phyloP scores from a whole-genome alignment of 2,329 filamentous ascomycete genomes.

The Diatrype stigma region DNA sequence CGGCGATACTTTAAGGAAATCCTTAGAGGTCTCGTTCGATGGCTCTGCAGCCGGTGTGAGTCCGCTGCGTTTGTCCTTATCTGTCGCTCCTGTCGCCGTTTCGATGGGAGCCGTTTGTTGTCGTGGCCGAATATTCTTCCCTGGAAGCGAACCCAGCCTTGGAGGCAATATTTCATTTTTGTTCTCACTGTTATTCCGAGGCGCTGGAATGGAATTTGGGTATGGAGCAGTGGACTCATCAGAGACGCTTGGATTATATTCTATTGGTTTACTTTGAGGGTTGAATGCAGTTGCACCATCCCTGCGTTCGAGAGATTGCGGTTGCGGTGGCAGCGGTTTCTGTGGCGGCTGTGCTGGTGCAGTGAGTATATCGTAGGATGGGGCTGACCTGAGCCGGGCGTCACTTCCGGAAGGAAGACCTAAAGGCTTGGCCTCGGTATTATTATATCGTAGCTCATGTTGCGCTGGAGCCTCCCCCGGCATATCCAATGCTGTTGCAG shows the following conservation, averaged over 20 bases:
- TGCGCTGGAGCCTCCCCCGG: conserved; percentile 14
- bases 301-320: conserved; percentile 14
- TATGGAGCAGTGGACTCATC: conserved; percentile 2
- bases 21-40: conserved; percentile 1
- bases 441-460: background rate
- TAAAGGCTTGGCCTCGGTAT: background rate
- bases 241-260: background rate
- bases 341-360: conserved; percentile 16
- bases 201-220: conserved; percentile 19
- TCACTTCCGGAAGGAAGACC: background rate
- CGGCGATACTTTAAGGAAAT: conserved; percentile 1
- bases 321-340: conserved; percentile 17
- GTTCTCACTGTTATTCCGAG: conserved; percentile 11
- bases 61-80: conserved; percentile 16
- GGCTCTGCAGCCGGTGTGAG: conserved; percentile 6
- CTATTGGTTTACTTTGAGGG: conserved; percentile 11
- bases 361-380: conserved; percentile 2
- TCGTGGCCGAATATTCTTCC: conserved; percentile 21
- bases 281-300: conserved; percentile 8
- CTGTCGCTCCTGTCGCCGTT: conserved; percentile 12
- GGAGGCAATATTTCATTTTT: conserved; percentile 16
- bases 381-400: background rate
- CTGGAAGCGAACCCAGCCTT: conserved; percentile 20
- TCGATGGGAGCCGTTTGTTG: conserved; percentile 10
- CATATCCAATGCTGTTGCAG: conserved; percentile 18